Evolutionary conservation across 1,284 basidiomycete genomes (phyloP).

Genomic region (Phylloboletellus chloephorus): DNA sequence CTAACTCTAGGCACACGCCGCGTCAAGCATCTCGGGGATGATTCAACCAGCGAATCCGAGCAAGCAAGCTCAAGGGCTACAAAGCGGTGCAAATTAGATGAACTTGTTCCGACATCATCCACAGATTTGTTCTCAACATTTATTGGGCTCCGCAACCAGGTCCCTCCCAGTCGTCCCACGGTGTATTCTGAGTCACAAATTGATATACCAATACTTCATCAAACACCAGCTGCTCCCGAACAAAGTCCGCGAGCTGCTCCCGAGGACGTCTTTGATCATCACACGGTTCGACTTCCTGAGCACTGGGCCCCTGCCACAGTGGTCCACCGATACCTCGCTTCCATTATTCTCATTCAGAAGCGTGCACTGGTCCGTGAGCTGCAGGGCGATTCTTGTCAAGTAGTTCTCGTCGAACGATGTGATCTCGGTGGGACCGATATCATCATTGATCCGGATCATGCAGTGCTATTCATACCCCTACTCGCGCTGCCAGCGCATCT

Average conservation of each 20-base stretch:
- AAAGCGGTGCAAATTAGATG: constrained; percentile 29
- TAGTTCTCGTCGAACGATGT: constrained; percentile 60
- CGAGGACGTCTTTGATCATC: constrained; percentile 41
- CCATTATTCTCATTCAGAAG: constrained; percentile 62
- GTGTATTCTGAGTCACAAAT: constrained; percentile 17
- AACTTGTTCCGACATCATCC: constrained; percentile 24
- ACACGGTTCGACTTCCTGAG: constrained; percentile 44
- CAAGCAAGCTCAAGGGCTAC: constrained; percentile 1
- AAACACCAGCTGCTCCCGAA: constrained; percentile 8
- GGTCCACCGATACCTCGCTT: constrained; percentile 64
- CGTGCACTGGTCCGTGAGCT: constrained; percentile 51
- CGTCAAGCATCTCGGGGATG: constrained; percentile 1
- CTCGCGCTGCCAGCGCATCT: constrained; percentile 50
- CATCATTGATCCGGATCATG: constrained; percentile 52
- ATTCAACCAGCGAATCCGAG: constrained; percentile 6
- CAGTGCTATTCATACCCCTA: constrained; percentile 52
- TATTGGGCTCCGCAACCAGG: constrained; percentile 23
- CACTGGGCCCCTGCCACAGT: constrained; percentile 30
- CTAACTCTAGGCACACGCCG: constrained; percentile 5
- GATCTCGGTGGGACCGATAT: constrained; percentile 50
- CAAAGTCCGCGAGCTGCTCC: constrained; percentile 31
- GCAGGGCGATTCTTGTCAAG: constrained; percentile 36
- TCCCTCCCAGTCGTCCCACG: constrained; percentile 7
- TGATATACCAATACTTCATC: constrained; percentile 21
- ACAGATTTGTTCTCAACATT: constrained; percentile 26